Base-by-base conservation (phyloP, 441 rosid species). In the Populus trichocarpa region DNA sequence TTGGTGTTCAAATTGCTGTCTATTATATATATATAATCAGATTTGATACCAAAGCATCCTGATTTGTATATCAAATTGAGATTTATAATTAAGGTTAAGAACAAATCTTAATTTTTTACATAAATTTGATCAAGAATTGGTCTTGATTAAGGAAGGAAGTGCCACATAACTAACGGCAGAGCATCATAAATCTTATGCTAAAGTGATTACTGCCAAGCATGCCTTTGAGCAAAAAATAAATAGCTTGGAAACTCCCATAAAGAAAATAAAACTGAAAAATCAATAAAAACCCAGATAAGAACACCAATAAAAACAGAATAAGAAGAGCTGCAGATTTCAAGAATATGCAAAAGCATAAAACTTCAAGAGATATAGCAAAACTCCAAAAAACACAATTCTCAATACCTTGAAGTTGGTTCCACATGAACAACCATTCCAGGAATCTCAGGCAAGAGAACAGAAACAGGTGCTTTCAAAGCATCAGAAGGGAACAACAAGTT, bases 361-460 rank as follows among this genome's bases (percentile, higher is more conserved):
- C 35, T 22, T 26, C 12, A 20, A 68, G 28, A 72, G 28, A 32
- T 40, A 1, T 2, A 8, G 64, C 20, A 50, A 64, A 63, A 18
- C 42, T 32, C 11, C 40, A 25, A 76, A 81, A 75, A 65, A 12
- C 33, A 68, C 70, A 64, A 53, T 70, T 63, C 72, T 75, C 42
- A 65, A 22, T 84, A 93, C 99, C 90, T 93, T 81, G 88, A 85
- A 72, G 90, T 88, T 10, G 93, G 87, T 32, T 90, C 88, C 28
- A 91, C 91, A 69, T 91, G 96, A 65, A 77, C 75, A 66, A 95
- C 91, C 68, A 81, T 84, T n/a, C 79, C 86, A 71, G 86, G 79
- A 68, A 78, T 71, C 81, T 84, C 76, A 12, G 90, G 84, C 75
- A 95, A 80, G 50, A 95, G 87, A 61, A 82, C 88, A 72, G 94